These are phyloP conservation scores for Diaporthe destruens DNA, from an alignment of 2,329 filamentous ascomycete species.

Conservation along the genomic window DNA sequence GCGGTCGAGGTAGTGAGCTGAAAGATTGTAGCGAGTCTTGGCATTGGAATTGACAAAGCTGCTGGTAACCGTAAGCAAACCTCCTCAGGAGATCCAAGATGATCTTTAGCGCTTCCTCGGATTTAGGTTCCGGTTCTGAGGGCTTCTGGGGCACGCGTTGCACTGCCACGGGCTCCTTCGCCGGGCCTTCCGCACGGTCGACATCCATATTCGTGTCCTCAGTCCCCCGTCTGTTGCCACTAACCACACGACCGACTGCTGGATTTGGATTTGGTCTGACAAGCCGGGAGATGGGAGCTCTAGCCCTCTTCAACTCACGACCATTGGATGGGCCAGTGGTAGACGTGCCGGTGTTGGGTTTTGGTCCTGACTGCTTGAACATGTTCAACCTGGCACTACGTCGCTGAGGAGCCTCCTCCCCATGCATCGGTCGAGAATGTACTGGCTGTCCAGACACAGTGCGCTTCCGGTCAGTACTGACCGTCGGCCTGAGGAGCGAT, in stretches of 20 bases:
- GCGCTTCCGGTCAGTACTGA: constrained; percentile 80
- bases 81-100: constrained; percentile 85
- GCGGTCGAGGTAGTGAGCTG: constrained; percentile 75
- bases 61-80: constrained; percentile 83
- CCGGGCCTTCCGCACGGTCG: constrained; percentile 72
- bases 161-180: constrained; percentile 56
- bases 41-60: constrained; percentile 83
- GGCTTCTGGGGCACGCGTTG: constrained; percentile 55
- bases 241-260: constrained; percentile 87
- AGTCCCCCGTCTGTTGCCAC: constrained; percentile 85
- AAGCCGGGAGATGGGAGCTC: constrained; percentile 76
- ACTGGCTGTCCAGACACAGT: constrained; percentile 89
- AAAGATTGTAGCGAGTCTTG: constrained; percentile 82
- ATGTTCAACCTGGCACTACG: constrained; percentile 79
- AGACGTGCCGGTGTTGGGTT: constrained; percentile 69
- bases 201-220: constrained; percentile 77
- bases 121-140: constrained; percentile 67
- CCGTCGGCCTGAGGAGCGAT: constrained; percentile 55
- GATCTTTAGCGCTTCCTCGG: constrained; percentile 81
- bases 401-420: constrained; percentile 74
- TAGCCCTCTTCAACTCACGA: constrained; percentile 86
- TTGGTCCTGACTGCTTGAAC: constrained; percentile 77
- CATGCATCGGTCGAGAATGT: constrained; percentile 61
- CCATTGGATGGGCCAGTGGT: constrained; percentile 71
- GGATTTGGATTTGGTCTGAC: constrained; percentile 76